phyloP scores from a whole-genome alignment of 805 yeast genomes.

The Saccharomyces kudriavzevii region DNA sequence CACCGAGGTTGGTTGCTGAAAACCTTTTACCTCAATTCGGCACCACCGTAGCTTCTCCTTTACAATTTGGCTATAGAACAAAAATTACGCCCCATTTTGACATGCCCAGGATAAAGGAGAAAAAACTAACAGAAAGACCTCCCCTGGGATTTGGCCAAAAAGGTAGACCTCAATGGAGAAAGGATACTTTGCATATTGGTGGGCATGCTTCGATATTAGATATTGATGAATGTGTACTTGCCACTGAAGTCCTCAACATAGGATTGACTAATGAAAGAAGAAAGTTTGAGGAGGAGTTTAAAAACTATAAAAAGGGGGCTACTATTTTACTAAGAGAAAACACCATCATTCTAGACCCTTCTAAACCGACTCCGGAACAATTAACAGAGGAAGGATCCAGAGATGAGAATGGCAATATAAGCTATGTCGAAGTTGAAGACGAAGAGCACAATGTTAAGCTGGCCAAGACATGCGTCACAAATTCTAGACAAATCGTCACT shows the following conservation, averaged over 20 bases:
- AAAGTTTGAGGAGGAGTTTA: constrained; percentile 40
- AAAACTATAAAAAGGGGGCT: constrained; percentile 64
- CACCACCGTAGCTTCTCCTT: constrained; percentile 68
- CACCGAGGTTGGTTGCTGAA: constrained; percentile 42
- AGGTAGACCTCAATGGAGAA: constrained; percentile 69
- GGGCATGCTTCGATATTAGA: constrained; percentile 67
- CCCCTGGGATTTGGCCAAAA: constrained; percentile 84
- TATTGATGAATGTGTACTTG: constrained; percentile 89
- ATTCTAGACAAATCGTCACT: constrained; percentile 67
- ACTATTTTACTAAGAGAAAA: constrained; percentile 80
- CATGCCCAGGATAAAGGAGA: constrained; percentile 50
- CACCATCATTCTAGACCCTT: constrained; percentile 36
- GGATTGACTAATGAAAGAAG: constrained; percentile 67
- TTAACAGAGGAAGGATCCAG: constrained; percentile 40
- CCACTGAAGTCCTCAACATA: constrained; percentile 66
- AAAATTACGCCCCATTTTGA: constrained; percentile 95
- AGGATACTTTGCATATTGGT: constrained; percentile 36
- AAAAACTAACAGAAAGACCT: constrained; percentile 42
- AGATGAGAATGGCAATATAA: constrained; percentile 32
- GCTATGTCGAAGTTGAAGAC: constrained; percentile 30
- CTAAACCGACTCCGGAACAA: constrained; percentile 26
- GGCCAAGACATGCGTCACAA: constrained; percentile 68
- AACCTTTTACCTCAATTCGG: constrained; percentile 52
- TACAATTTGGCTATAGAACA: constrained; percentile 71
- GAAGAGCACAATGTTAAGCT: constrained; percentile 28